Evolutionary conservation across 208 protist genomes (phyloP).

Genomic region (Novymonas esmeraldas): DNA sequence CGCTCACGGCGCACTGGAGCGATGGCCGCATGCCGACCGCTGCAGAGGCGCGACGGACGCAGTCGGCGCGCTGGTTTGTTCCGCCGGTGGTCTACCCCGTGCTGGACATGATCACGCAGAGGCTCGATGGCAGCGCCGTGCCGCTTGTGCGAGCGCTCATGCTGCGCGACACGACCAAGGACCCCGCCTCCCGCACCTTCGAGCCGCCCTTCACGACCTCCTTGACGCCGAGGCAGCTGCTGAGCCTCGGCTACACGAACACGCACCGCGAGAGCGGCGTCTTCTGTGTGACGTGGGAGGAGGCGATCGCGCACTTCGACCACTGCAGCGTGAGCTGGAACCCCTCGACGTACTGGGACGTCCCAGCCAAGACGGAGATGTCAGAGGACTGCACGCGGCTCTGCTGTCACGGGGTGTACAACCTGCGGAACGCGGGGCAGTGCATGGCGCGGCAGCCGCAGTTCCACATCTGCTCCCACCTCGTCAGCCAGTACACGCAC

Average conservation of each 20-base stretch:
- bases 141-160: constrained; percentile 18
- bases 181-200: constrained; percentile 7
- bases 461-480: constrained; percentile 65
- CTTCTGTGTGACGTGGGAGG: constrained; percentile 84
- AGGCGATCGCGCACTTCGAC: constrained; percentile 64
- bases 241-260: constrained; percentile 45
- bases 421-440: constrained; percentile 13
- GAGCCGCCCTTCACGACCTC: constrained; percentile 22
- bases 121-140: background rate
- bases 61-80: background rate
- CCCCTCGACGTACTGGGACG: constrained; percentile 68
- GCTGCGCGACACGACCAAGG: constrained; percentile 33
- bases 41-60: background rate
- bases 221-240: constrained; percentile 17
- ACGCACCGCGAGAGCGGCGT: constrained; percentile 55
- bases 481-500: constrained; percentile 42
- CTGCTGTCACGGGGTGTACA: constrained; percentile 57
- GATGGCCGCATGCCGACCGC: constrained; percentile 1
- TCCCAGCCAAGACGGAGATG: constrained; percentile 18
- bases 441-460: constrained; percentile 64
- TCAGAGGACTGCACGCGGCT: constrained; percentile 50
- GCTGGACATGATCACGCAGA: constrained; percentile 26
- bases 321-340: constrained; percentile 74
- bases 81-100: constrained; percentile 16
- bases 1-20: constrained; percentile 10